Percentiles rank a stretch among this genome's conserved stretches.
Evolutionary conservation across 768 basidiomycete species (phyloP).

Genomic region (Symmetrospora coprosmae): DNA sequence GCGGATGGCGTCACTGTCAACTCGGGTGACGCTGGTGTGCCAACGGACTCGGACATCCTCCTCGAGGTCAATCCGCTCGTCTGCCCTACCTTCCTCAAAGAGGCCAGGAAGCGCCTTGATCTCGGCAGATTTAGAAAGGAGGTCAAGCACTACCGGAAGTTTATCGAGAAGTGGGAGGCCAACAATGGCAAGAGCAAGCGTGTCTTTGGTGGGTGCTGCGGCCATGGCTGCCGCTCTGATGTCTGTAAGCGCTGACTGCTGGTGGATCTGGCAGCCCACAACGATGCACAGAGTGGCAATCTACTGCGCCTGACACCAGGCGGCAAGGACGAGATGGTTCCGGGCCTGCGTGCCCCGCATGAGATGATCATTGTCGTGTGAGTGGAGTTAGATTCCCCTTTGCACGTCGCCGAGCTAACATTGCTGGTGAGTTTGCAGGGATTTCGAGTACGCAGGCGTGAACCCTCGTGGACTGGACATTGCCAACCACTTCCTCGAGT

Average conservation of each 20-base stretch:
- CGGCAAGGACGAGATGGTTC: conserved; percentile 25
- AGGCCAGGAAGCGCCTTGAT: conserved; percentile 25
- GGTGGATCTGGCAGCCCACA: conserved; percentile 49
- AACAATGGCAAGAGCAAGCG: conserved; percentile 49
- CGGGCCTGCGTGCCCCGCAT: conserved; percentile 24
- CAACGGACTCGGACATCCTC: not conserved
- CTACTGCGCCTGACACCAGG: conserved; percentile 50
- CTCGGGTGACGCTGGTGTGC: too few species aligned
- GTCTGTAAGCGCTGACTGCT: conserved; percentile 43
- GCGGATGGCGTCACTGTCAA: too few species aligned
- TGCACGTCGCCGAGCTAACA: conserved; percentile 47
- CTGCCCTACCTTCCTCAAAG: conserved; percentile 19
- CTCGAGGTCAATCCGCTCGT: conserved; percentile 22
- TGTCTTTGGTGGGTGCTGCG: conserved; percentile 38
- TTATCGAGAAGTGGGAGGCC: conserved; percentile 48
- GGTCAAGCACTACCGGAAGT: conserved; percentile 38
- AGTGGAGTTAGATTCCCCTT: not conserved
- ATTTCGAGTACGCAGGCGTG: conserved; percentile 90
- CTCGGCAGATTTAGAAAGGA: conserved; percentile 29
- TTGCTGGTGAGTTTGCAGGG: conserved; percentile 52
- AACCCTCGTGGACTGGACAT: conserved; percentile 92
- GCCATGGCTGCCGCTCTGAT: not conserved
- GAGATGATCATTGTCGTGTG: conserved; percentile 31
- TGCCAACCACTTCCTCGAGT: conserved; percentile 52
- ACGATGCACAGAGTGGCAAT: conserved; percentile 93